Evolutionary conservation across 1,139 yeast species (phyloP), one percentile per base, ranked within the genome.

Genomic region (Casaregolazyma lundiana): DNA sequence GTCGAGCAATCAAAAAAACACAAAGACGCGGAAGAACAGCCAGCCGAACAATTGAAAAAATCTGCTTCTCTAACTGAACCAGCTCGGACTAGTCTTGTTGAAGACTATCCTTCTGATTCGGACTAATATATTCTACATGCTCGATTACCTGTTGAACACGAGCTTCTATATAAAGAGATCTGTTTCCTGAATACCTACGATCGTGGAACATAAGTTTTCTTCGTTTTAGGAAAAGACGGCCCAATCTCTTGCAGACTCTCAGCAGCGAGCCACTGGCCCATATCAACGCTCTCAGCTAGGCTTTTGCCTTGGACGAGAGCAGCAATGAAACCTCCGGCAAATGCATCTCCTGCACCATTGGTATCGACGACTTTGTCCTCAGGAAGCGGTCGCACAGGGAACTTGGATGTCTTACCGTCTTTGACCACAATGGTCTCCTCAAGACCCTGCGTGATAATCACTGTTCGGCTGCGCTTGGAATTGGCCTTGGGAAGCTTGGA

Each of bases 271-370:
- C 97, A 90, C 72, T 90, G 97, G 57, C 98, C 99, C 69, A 83
- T 78, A 60, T 84, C 88, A 54, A 92, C 75, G 50, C 85, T 72
- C 44, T 77, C 72, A 34, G 57, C 67, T 50, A 89, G 65, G 29
- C 76, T 58, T 69, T 84, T 80, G 57, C 84, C 89, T 69, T 83
- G 73, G 48, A 87, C 95, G 57, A 90, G 72, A 51, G 90, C 94
- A 51, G 96, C 96, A 58, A 90, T 71, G 69, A 92, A 92, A 49
- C 98, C 99, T 64, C 96, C 95, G 50, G 97, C 98, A 65, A 92
- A 92, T 19, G 98, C 97, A 66, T 92, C 99, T 68, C 98, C 99
- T 41, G 98, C 98, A 74, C 98, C 98, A 71, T 92, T 92, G 65
- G 97, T 87, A 72, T 92, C 99, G 49, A 77, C 82, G 54, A 92